Base-by-base conservation (phyloP, 179 eudicot genomes). In the Amaranthus tricolor region DNA sequence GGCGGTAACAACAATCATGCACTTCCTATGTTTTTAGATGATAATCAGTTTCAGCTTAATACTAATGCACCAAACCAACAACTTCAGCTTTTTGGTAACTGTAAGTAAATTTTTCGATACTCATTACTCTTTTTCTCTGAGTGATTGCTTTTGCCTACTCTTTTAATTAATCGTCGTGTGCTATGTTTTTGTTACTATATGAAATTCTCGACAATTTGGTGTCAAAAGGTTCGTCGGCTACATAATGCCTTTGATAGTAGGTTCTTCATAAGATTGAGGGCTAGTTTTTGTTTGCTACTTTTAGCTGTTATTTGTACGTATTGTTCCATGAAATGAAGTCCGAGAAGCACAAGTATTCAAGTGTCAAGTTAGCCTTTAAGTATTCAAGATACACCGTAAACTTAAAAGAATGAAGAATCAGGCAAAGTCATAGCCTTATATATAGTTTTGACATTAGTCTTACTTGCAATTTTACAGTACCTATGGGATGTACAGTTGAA, bases 61-160 rank as follows among this genome's bases (percentile, higher is more conserved):
- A 68, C 86, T 31, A 88, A 75, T 77, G 81, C 89, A 19, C 80
- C 93, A 66, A 89, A 85, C 73, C 85, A 78, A 79, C 98, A 91
- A 82, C 86, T 88, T 74, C 94, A 89, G 88, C 79, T 93, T 60
- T 89, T 87, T 85, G 95, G 90, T 60, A 93, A 87, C 71, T 70
- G 98, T 93, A 81, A 86, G 98, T n/a, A 8, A 21, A 45, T 43
- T 52, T 56, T 55, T 31, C 40, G 40, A 43, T 10, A 4, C 13
- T 63, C 61, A 15, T 70, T 53, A 54, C 52, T 6, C 49, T 7
- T 68, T 58, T 54, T 10, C 40, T 31, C 40, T 45, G 54, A 52
- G 51, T 16, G 55, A 24, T 15, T 17, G 3, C 56, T 7, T 48
- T 64, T 7, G 24, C 7, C 40, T 31, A 31, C 55, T 19, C 15